Conservation (phyloP, 768 basidiomycete species). For the Ramaria sp. region DNA sequence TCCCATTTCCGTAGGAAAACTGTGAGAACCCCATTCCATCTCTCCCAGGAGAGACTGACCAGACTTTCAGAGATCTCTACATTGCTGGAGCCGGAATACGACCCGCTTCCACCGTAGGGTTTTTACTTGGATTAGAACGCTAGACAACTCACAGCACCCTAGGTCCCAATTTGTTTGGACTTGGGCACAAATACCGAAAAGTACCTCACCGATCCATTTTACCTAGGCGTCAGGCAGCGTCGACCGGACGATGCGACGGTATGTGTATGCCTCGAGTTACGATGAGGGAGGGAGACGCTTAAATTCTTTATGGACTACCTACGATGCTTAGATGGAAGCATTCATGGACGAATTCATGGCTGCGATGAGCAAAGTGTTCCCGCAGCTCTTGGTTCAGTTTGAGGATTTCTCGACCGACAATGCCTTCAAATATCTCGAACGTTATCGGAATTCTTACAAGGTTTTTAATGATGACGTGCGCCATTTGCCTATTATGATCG, state of each 20-base stretch:
- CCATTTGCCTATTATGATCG: background rate
- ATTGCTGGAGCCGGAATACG: constrained; percentile 26
- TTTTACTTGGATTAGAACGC: background rate
- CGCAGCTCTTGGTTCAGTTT: constrained; percentile 25
- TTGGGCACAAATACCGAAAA: constrained; percentile 32
- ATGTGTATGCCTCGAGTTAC: background rate
- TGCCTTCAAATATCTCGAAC: constrained; percentile 29
- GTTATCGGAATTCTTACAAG: constrained; percentile 20
- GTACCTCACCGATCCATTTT: constrained; percentile 29
- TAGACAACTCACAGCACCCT: background rate
- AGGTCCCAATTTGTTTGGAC: constrained; percentile 7
- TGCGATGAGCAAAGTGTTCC: constrained; percentile 24
- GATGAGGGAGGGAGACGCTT: background rate
- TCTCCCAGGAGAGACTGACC: constrained; percentile 24
- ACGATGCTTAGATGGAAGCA: constrained; percentile 14
- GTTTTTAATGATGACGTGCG: constrained; percentile 27
- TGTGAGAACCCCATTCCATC: background rate
- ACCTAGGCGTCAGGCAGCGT: constrained; percentile 27
- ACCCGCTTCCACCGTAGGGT: constrained; percentile 2
- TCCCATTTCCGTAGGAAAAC: constrained; percentile 7
- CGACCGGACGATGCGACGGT: constrained; percentile 17
- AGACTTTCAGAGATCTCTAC: constrained; percentile 23
- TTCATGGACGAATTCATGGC: constrained; percentile 33
- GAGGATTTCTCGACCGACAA: constrained; percentile 21
- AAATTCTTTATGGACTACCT: background rate